Conservation (phyloP, 73 alveolate species). For the Tetrahymena elliotti region DNA sequence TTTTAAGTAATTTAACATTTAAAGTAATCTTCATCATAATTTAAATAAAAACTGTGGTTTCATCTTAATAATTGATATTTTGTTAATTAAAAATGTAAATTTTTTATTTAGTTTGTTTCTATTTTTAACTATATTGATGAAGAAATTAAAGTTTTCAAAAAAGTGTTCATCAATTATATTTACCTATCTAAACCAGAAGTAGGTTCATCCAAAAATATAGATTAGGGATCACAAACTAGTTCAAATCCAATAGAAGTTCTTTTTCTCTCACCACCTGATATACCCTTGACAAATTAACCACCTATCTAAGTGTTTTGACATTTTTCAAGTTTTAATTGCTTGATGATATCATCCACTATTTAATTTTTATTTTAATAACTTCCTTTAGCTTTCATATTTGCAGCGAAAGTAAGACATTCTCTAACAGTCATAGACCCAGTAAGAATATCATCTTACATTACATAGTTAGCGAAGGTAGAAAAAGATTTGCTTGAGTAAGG, state of each 20-base stretch:
- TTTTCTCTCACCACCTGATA: constrained; percentile 53
- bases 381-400: constrained; percentile 8
- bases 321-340: constrained; percentile 38
- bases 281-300: constrained; percentile 6
- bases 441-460: constrained; percentile 13
- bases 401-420: background rate
- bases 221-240: constrained; percentile 29
- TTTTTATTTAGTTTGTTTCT: too few species aligned
- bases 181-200: constrained; percentile 29
- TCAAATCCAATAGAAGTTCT: constrained; percentile 45
- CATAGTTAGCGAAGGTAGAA: constrained; percentile 8
- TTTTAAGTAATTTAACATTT: too few species aligned
- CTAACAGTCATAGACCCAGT: constrained; percentile 1
- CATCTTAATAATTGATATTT: too few species aligned
- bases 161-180: too few species aligned
- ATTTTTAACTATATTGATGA: too few species aligned
- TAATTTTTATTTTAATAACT: constrained; percentile 21
- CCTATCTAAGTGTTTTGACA: constrained; percentile 37
- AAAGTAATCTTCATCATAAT: too few species aligned
- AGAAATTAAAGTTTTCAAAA: too few species aligned
- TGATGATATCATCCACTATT: constrained; percentile 50
- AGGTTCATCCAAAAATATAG: constrained; percentile 35
- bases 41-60: too few species aligned
- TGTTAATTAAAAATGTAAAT: too few species aligned
- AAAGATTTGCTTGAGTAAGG: constrained; percentile 43